Evolutionary conservation across 306 rosid species (phyloP).

Genomic region (Glycine latifolia): DNA sequence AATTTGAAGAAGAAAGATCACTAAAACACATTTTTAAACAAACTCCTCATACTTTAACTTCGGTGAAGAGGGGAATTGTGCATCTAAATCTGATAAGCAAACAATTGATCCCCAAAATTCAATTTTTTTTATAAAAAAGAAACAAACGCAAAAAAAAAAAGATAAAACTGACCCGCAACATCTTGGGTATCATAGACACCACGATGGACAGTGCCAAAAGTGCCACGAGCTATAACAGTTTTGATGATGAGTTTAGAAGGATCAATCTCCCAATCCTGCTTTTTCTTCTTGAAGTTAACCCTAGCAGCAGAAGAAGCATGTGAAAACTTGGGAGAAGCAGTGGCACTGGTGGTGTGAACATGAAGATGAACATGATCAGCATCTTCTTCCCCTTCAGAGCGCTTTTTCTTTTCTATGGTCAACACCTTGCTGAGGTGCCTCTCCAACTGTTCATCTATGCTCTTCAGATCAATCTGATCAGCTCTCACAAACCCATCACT

Average conservation of each 20-base stretch:
- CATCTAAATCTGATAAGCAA: conserved; percentile 45
- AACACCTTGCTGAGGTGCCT: conserved; percentile 79
- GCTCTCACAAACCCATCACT: conserved; percentile 94
- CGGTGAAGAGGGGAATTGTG: not conserved
- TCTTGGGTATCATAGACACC: conserved; percentile 87
- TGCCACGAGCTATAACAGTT: conserved; percentile 85
- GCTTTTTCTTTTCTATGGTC: conserved; percentile 82
- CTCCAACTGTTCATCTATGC: conserved; percentile 95
- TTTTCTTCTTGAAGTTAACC: conserved; percentile 51
- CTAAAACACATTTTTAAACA: not conserved
- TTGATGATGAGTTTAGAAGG: conserved; percentile 86
- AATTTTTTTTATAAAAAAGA: too few species aligned
- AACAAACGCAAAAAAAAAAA: not conserved
- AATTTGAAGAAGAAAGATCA: not conserved
- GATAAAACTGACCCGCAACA: conserved; percentile 74
- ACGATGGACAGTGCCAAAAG: conserved; percentile 94
- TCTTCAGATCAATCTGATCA: conserved; percentile 99
- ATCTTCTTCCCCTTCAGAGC: conserved; percentile 52
- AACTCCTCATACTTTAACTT: not conserved
- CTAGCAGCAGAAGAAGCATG: not conserved
- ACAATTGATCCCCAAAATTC: conserved; percentile 4
- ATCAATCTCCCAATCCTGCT: conserved; percentile 96
- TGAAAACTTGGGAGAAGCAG: conserved; percentile 39
- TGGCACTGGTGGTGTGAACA: conserved; percentile 41
- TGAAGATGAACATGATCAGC: conserved; percentile 33